Conservation (phyloP, 2,329 filamentous ascomycete genomes). For the Lasiodiplodia sp. region DNA sequence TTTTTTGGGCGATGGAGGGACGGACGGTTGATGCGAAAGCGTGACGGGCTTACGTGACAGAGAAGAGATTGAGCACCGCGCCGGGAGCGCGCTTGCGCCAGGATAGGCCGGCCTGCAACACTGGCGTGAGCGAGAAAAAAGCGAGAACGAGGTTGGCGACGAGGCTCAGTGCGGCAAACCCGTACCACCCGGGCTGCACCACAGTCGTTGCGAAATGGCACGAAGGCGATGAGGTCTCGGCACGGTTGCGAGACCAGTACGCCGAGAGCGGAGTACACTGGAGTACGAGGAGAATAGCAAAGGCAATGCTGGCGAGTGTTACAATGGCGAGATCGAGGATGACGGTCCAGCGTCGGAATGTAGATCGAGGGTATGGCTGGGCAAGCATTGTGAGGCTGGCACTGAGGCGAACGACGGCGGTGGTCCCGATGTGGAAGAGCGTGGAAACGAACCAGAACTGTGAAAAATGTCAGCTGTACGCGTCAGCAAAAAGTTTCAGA, state of each 20-base stretch:
- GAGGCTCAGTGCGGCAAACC: not conserved
- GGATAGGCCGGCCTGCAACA: not conserved
- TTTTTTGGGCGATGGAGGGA: not conserved
- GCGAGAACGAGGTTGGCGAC: not conserved
- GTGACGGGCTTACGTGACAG: not conserved
- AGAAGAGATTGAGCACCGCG: not conserved
- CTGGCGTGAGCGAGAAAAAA: not conserved
- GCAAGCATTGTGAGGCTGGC: not conserved
- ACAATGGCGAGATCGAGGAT: not conserved
- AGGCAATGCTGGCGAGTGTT: not conserved
- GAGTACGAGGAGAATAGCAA: constrained; percentile 1
- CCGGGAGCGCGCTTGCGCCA: not conserved
- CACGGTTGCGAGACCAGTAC: constrained; percentile 26
- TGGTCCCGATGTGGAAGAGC: constrained; percentile 8
- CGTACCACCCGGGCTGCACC: not conserved
- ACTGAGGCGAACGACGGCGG: not conserved
- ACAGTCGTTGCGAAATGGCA: not conserved
- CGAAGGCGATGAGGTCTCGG: not conserved
- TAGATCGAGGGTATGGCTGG: not conserved
- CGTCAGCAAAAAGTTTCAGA: not conserved
- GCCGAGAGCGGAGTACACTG: constrained; percentile 11
- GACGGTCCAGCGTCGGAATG: not conserved
- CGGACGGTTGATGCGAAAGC: not conserved
- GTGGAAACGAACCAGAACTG: constrained; percentile 25
- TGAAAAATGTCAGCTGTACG: not conserved